A percentile compares a stretch with the other conserved stretches of the same genome.
These are phyloP conservation scores for Arachnopeziza araneosa DNA, from an alignment of 2,329 filamentous ascomycete genomes.

Conservation along the genomic window DNA sequence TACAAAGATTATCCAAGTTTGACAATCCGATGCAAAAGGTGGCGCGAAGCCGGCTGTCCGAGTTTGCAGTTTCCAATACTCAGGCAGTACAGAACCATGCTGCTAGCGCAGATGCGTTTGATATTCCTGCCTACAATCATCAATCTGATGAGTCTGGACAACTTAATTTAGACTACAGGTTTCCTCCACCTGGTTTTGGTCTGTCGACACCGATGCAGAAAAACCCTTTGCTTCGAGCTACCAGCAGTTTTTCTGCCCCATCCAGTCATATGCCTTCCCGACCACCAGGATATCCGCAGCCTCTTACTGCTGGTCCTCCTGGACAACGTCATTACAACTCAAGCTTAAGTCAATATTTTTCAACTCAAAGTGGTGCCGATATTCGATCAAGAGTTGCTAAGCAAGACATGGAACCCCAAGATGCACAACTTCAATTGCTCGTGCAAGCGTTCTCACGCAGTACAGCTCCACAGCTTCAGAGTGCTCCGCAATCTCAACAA, in stretches of 20 bases:
- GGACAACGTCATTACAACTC: slow-evolving; percentile 23
- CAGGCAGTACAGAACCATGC: background rate
- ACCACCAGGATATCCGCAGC: slow-evolving; percentile 26
- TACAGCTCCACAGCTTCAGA: background rate
- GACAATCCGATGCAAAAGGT: slow-evolving; percentile 25
- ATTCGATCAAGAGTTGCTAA: background rate
- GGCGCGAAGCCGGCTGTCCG: slow-evolving; percentile 21
- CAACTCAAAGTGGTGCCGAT: background rate
- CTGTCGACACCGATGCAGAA: slow-evolving; percentile 4
- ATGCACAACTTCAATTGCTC: background rate
- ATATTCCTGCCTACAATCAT: no score
- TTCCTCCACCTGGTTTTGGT: slow-evolving; percentile 20
- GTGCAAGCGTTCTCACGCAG: background rate
- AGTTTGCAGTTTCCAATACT: slow-evolving; percentile 19
- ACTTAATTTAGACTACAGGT: slow-evolving; percentile 20
- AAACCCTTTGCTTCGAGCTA: slow-evolving; percentile 17
- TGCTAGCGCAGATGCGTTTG: background rate
- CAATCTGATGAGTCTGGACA: slow-evolving; percentile 7
- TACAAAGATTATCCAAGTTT: slow-evolving; percentile 28
- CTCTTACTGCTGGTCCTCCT: slow-evolving; percentile 32
- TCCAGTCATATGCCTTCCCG: background rate
- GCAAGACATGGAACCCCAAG: background rate
- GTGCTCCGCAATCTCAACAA: background rate
- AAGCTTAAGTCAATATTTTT: background rate
- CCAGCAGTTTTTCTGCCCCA: background rate